Conservation (phyloP, 148 eudicot species). For the Polygonum maritimum region DNA sequence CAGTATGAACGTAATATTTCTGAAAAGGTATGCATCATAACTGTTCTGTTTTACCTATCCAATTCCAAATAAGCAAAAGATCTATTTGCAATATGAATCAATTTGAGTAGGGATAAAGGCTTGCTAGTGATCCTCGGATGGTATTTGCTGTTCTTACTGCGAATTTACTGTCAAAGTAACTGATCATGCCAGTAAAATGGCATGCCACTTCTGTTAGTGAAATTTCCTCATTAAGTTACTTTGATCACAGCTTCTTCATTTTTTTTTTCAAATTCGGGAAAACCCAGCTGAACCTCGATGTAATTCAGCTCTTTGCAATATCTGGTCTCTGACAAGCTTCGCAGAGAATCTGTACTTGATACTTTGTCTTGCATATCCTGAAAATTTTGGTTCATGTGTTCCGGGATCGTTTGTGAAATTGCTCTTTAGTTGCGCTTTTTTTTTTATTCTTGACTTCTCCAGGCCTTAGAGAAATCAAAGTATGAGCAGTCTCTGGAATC, state of each 20-base stretch:
- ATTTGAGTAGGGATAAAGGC: neutral
- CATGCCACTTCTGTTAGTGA: neutral
- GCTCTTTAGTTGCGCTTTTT: neutral
- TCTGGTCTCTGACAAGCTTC: neutral
- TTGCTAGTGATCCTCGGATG: neutral
- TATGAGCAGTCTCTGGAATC: conserved; percentile 94
- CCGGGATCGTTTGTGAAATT: neutral
- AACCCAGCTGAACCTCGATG: neutral
- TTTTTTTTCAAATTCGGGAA: neutral
- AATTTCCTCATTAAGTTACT: neutral
- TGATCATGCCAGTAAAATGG: neutral
- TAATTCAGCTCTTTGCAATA: neutral
- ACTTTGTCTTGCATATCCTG: neutral
- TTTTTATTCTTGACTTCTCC: conserved; percentile 1
- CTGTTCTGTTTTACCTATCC: neutral
- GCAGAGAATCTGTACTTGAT: neutral
- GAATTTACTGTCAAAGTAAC: neutral
- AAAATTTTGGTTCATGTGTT: neutral
- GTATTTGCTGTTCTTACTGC: neutral
- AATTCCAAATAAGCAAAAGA: neutral
- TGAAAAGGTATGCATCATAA: neutral
- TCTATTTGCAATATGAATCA: neutral
- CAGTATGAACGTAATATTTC: neutral
- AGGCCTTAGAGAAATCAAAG: conserved; percentile 84
- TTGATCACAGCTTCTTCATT: neutral